Conservation (phyloP, 495 filamentous ascomycete species). For the Friedmanniomyces simplex region DNA sequence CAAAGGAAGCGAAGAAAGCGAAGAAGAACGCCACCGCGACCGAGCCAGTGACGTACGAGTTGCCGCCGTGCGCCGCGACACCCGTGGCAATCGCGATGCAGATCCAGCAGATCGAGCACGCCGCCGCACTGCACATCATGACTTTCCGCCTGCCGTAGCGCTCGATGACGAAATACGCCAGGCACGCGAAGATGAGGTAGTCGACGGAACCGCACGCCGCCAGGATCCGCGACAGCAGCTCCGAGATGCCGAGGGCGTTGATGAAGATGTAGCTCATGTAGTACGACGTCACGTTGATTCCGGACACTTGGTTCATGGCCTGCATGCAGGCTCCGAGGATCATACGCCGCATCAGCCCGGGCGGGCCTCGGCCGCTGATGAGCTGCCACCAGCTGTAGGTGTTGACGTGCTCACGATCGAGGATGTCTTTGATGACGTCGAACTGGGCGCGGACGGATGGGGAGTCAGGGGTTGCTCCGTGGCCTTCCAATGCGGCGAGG, state of each 20-base stretch:
- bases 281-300: conserved; percentile 1
- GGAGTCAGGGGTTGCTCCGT: conserved; percentile 5
- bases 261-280: conserved; percentile 14
- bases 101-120: conserved; percentile 29
- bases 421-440: conserved; percentile 29
- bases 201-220: conserved; percentile 25
- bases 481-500: conserved; percentile 10
- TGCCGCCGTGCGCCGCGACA: conserved; percentile 20
- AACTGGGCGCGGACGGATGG: conserved; percentile 23
- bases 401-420: conserved; percentile 26
- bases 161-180: conserved; percentile 30
- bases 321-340: conserved; percentile 28
- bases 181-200: conserved; percentile 28
- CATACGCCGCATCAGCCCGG: conserved; percentile 25
- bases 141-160: conserved; percentile 22
- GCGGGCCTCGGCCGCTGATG: conserved; percentile 22
- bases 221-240: conserved; percentile 13
- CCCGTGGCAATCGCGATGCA: conserved; percentile 28
- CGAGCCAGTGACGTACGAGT: conserved; percentile 24
- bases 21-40: conserved; percentile 27
- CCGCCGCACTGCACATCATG: conserved; percentile 27
- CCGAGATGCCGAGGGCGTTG: conserved; percentile 12
- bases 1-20: conserved; percentile 23
- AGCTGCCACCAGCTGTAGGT: conserved; percentile 28
- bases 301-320: conserved; percentile 26